Base-by-base conservation (phyloP, 768 basidiomycete genomes). In the Termitomyces sp. region DNA sequence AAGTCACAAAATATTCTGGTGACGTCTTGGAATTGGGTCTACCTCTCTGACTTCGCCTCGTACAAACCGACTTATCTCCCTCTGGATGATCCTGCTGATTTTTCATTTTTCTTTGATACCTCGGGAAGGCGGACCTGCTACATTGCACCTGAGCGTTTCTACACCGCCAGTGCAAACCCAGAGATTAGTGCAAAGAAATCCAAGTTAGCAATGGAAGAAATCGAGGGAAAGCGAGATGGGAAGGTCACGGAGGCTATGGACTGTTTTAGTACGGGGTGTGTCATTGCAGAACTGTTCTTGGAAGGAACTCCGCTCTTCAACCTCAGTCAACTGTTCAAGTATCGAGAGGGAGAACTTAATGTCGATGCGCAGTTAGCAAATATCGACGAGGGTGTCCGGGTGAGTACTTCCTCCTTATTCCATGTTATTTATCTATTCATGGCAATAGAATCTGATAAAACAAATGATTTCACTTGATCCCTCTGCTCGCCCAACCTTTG, bases 91-190 rank as follows among this genome's bases (percentile, higher is more conserved):
- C 97, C 97, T 3, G 85, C 95, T 7, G 94, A 96, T 72, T 99
- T 98, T 70, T 95, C 94, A 4, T 97, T 94, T 76, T 99, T 87
- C 78, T 98, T 95, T 70, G 97, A 99, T 70, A 94, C 93, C 4
- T 94, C 92, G 12, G 92, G 93, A 2, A 79, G 94, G 7, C 81
- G 96, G 11, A 95, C 92, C 1, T 99, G 97, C 68, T 98, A 98
- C 64, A 76, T 99, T 55, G 97, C 97, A 0, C 97, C 97, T 0
- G 97, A 99, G 63, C 78, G 97, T 10, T 99, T 98, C 74, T 98
- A 89, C 69, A 84, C 88, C 2, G 82, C 88, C 1, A 78, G 76
- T 5, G 77, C 73, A 47, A 87, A 85, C 51, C 85, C 84, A 0
- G 85, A 86, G 38, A 85, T 88, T 50, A 87, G 83, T 49, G 82